phyloP scores from a whole-genome alignment of 495 filamentous ascomycete species.

The Aspergillus sclerotioniger region DNA sequence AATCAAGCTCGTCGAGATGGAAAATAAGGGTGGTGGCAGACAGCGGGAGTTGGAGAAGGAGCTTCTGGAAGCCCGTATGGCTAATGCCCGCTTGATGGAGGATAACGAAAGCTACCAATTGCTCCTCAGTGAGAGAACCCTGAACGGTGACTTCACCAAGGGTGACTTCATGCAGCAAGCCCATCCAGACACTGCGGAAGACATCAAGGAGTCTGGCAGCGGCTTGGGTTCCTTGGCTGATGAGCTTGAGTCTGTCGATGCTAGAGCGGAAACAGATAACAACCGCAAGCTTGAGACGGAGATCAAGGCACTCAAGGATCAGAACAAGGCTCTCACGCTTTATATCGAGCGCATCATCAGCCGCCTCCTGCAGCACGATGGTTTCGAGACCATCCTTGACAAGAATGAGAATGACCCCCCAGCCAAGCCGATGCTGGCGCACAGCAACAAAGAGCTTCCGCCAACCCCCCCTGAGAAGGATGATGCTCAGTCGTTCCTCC shows the following conservation, averaged over 20 bases:
- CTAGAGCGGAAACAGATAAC: constrained; percentile 56
- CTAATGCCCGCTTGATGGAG: constrained; percentile 93
- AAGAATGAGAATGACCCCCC: constrained; percentile 58
- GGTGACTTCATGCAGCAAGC: constrained; percentile 72
- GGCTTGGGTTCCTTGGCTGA: constrained; percentile 72
- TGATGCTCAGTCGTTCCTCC: constrained; percentile 60
- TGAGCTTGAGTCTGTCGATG: constrained; percentile 69
- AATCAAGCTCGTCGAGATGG: constrained; percentile 91
- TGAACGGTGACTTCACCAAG: constrained; percentile 89
- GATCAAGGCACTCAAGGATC: constrained; percentile 77
- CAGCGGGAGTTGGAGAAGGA: constrained; percentile 84
- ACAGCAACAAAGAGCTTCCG: constrained; percentile 79
- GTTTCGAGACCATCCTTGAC: constrained; percentile 83
- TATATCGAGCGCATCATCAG: constrained; percentile 99
- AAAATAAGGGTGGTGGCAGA: constrained; percentile 83
- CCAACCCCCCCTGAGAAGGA: constrained; percentile 68
- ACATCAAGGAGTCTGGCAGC: constrained; percentile 35
- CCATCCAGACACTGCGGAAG: constrained; percentile 28
- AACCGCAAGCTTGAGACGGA: constrained; percentile 72
- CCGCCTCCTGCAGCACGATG: constrained; percentile 86
- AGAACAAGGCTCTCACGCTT: constrained; percentile 93
- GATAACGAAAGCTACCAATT: constrained; percentile 98
- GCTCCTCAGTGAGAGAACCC: constrained; percentile 84
- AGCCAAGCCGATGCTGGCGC: constrained; percentile 17
- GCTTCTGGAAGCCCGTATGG: constrained; percentile 86